Evolutionary conservation across 2,329 filamentous ascomycete genomes (phyloP).

Genomic region (Fusarium decemcellulare): DNA sequence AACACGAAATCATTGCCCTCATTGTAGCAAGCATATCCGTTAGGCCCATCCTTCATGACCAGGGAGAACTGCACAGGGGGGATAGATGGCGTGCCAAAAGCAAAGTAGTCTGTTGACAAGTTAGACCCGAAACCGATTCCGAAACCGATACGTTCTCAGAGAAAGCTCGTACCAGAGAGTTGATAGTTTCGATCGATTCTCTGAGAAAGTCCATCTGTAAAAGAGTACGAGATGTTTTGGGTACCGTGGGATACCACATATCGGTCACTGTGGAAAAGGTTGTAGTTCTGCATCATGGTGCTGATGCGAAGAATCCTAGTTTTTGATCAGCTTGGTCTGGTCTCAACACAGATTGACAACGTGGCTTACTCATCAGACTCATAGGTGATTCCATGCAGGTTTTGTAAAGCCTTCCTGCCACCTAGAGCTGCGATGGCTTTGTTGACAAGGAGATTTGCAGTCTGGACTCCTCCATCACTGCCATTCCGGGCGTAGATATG

Average conservation of each 20-base stretch:
- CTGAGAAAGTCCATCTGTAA: neutral
- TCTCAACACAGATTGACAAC: too few relatives aligned
- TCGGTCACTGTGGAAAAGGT: slow-evolving; percentile 18
- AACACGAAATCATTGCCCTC: neutral
- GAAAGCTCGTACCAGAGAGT: neutral
- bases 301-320: slow-evolving; percentile 13
- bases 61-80: neutral
- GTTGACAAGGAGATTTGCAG: neutral
- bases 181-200: neutral
- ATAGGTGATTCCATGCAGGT: neutral
- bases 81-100: neutral
- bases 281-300: slow-evolving; percentile 24
- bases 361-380: neutral
- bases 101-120: neutral
- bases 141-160: neutral
- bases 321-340: neutral
- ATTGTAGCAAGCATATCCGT: slow-evolving; percentile 1
- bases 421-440: neutral
- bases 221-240: slow-evolving; percentile 24
- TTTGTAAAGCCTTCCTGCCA: neutral
- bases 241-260: slow-evolving; percentile 11
- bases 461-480: neutral
- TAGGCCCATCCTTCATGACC: neutral
- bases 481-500: neutral
- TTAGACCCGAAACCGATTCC: neutral